Percentiles rank a stretch among this genome's conserved stretches.
These are phyloP conservation scores for Schizochytrium sp. DNA, from an alignment of 108 stramenopile species.

Conservation along the genomic window DNA sequence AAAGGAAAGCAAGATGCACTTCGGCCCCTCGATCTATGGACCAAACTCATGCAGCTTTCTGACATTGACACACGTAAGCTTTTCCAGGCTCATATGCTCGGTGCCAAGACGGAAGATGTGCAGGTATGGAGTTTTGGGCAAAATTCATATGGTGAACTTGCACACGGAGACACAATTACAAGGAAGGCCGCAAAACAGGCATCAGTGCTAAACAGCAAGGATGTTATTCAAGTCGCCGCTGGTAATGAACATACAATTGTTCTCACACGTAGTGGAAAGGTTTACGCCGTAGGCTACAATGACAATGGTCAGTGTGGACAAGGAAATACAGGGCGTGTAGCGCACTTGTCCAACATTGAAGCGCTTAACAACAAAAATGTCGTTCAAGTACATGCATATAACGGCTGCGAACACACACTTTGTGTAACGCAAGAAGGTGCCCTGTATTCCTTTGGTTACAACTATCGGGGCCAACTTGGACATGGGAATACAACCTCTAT, in stretches of 20 bases:
- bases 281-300: constrained; percentile 76
- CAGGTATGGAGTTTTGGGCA: constrained; percentile 79
- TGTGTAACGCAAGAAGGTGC: constrained; percentile 69
- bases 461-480: constrained; percentile 75
- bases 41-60: not conserved
- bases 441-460: constrained; percentile 75
- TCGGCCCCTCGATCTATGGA: constrained; percentile 10
- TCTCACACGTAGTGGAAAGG: constrained; percentile 67
- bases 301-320: constrained; percentile 80
- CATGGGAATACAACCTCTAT: constrained; percentile 68
- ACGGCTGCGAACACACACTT: constrained; percentile 78
- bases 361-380: constrained; percentile 61
- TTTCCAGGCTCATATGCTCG: constrained; percentile 47
- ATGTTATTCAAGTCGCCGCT: constrained; percentile 74
- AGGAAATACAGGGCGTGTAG: constrained; percentile 72
- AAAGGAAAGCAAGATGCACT: not conserved
- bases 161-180: constrained; percentile 69
- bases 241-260: constrained; percentile 79
- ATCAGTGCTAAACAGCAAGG: constrained; percentile 61
- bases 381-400: constrained; percentile 73
- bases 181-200: constrained; percentile 69
- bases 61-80: constrained; percentile 32
- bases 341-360: constrained; percentile 61
- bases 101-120: constrained; percentile 38
- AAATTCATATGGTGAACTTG: constrained; percentile 78